Evolutionary conservation across 306 rosid species (phyloP).

Genomic region (Pachyrhizus erosus): DNA sequence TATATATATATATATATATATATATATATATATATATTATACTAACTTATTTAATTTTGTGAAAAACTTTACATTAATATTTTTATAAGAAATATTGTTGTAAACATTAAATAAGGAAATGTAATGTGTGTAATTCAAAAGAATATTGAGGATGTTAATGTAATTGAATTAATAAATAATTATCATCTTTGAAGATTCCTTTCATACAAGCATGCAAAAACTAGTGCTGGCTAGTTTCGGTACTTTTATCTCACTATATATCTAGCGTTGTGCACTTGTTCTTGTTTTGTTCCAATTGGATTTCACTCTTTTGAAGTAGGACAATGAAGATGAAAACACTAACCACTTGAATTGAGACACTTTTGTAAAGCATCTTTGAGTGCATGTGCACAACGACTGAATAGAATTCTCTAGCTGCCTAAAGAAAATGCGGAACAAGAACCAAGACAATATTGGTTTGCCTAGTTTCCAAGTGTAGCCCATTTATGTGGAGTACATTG

Average conservation of each 20-base stretch:
- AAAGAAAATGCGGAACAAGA: not conserved
- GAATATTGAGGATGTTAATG: too few species aligned
- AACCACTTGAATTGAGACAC: not conserved
- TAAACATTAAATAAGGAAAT: too few species aligned
- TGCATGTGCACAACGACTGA: not conserved
- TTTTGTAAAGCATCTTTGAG: not conserved
- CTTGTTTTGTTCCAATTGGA: not conserved
- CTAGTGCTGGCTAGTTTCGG: not conserved
- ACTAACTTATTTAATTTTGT: too few species aligned
- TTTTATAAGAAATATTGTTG: too few species aligned
- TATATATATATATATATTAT: too few species aligned
- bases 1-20: too few species aligned
- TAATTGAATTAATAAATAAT: not conserved
- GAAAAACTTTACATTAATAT: too few species aligned
- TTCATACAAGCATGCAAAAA: not conserved
- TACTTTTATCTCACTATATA: not conserved
- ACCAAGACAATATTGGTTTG: not conserved
- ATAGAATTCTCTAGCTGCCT: not conserved
- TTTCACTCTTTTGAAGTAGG: not conserved
- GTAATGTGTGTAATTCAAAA: too few species aligned
- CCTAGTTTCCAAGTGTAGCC: not conserved
- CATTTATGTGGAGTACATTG: constrained; percentile 19
- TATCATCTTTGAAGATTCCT: not conserved
- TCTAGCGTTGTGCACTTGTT: not conserved
- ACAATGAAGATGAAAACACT: not conserved